Base-by-base conservation (phyloP, 2,329 filamentous ascomycete genomes). In the Colletotrichum sp. region DNA sequence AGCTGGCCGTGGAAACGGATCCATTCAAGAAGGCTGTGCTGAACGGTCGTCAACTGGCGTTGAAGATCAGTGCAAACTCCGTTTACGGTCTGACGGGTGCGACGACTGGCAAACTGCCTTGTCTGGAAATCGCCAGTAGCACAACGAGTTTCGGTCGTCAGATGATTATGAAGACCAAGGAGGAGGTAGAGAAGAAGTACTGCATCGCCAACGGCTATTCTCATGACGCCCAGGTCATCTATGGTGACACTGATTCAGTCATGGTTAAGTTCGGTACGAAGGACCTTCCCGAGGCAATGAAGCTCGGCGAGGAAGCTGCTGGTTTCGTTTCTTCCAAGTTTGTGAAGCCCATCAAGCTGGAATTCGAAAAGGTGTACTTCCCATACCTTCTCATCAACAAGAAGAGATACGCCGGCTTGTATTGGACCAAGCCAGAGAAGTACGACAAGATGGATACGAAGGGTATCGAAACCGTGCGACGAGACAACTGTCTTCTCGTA, bases 401-500 rank as follows among this genome's bases (percentile, higher is more conserved):
- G 89, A 99, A 99, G 89, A 94, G 97, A 78, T 99, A 99, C 82
- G 97, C 97, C 11, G 97, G 97, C n/a, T 86, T 99, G 36, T 98
- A 95, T 87, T 99, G 96, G 96, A 99, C 97, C 7, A 97, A 94
- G 79, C 92, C 96, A 1, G 91, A 96, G 57, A 98, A 98, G 85
- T 97, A 94, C 84, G 98, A 99, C 90, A 99, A 98, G 89, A 99
- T 99, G 98, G 97, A 99, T 85, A 98, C 95, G 76, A 99, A 99
- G 85, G 97, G 97, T 89, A 98, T 99, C 79, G 97, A 99, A 87
- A 99, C 97, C 5, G 98, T 99, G 63, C 94, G 97, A 79, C 91
- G 97, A 90, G 97, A 99, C 84, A 99, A 99, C 83, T 99, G 97
- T 83, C 90, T 97, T 68, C 88, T 99, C 75, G 97, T 98, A 19